These are phyloP conservation scores for Arachnomyces sp. DNA, from an alignment of 2,329 filamentous ascomycete species.

Conservation along the genomic window DNA sequence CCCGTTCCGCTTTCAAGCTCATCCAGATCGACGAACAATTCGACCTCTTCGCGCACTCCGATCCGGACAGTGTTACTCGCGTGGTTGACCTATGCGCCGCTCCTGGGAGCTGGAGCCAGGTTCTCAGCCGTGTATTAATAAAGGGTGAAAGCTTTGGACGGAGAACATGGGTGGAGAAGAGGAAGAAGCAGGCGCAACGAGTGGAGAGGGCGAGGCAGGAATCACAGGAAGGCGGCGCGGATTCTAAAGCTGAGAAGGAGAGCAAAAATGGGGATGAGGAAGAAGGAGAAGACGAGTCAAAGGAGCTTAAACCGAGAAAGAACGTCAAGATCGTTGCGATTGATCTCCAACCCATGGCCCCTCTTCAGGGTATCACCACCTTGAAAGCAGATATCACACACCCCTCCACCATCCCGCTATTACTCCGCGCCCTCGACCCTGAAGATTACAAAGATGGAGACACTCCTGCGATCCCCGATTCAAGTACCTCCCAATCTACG, in stretches of 20 bases:
- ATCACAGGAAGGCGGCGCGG: conserved; percentile 5
- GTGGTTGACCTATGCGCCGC: conserved; percentile 95
- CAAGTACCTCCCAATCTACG: conserved; percentile 25
- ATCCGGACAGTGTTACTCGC: conserved; percentile 64
- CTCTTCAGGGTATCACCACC: conserved; percentile 83
- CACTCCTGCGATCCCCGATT: conserved; percentile 27
- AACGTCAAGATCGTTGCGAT: conserved; percentile 93
- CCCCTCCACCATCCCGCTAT: conserved; percentile 82
- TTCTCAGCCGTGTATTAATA: conserved; percentile 85
- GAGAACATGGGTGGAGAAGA: conserved; percentile 76
- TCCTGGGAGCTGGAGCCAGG: conserved; percentile 94
- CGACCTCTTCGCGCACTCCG: conserved; percentile 65
- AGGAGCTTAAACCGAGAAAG: conserved; percentile 44
- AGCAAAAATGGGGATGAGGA: conserved; percentile 24
- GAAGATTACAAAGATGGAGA: conserved; percentile 46
- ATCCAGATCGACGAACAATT: conserved; percentile 95
- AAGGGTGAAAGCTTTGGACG: conserved; percentile 86
- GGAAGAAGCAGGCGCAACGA: conserved; percentile 48
- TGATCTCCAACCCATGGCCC: conserved; percentile 91
- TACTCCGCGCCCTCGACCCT: conserved; percentile 76
- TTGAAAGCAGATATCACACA: conserved; percentile 95
- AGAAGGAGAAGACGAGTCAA: conserved; percentile 18
- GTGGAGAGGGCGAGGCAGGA: conserved; percentile 6
- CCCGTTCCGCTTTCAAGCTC: conserved; percentile 91
- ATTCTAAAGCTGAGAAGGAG: conserved; percentile 8